Conservation (phyloP, 768 basidiomycete species). For the Psilocybe cubensis region DNA sequence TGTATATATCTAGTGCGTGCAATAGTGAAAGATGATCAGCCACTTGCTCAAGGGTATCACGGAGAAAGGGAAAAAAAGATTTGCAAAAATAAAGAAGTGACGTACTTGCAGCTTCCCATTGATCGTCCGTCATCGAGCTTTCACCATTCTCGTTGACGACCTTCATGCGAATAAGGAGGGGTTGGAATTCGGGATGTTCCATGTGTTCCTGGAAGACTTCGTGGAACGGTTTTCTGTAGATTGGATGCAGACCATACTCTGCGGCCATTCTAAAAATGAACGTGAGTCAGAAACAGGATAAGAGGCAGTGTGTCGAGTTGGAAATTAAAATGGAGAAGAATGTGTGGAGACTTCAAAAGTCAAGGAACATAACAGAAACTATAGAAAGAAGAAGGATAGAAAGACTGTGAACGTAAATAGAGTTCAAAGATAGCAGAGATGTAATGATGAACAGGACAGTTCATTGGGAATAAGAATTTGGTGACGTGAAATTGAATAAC, state of each 20-base stretch:
- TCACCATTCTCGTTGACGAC: constrained; percentile 87
- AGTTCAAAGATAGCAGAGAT: background rate
- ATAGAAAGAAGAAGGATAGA: background rate
- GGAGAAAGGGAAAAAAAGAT: background rate
- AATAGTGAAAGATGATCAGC: constrained; percentile 2
- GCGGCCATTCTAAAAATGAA: constrained; percentile 68
- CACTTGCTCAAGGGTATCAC: background rate
- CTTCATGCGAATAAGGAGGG: constrained; percentile 88
- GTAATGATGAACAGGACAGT: background rate
- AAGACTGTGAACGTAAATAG: no score
- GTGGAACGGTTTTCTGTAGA: constrained; percentile 91
- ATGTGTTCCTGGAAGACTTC: constrained; percentile 84
- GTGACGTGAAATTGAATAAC: background rate
- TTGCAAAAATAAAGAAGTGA: constrained; percentile 27
- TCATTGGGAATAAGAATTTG: background rate
- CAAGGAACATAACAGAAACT: background rate
- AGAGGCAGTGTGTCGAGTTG: background rate
- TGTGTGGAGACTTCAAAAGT: background rate
- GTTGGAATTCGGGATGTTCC: constrained; percentile 77
- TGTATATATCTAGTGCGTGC: constrained; percentile 74
- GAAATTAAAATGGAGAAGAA: background rate
- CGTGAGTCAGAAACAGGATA: constrained; percentile 1
- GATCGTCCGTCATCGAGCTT: constrained; percentile 91
- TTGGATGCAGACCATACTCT: constrained; percentile 73
- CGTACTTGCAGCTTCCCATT: constrained; percentile 99